A percentile compares a stretch with the other conserved stretches of the same genome.
Conservation (phyloP, 805 yeast species). For the Cyberlindnera subsufficiens region DNA sequence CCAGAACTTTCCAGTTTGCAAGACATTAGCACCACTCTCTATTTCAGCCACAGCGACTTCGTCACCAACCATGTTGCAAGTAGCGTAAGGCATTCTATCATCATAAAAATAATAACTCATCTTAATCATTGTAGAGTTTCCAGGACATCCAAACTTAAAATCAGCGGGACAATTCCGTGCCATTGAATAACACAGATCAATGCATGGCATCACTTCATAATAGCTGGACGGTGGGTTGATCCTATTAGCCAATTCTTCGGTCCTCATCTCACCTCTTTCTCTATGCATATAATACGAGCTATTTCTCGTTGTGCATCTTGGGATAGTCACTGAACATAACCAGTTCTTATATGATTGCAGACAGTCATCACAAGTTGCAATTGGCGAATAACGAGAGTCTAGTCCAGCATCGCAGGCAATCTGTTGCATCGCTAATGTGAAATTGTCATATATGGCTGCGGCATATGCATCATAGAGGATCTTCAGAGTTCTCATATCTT, state of each 20-base stretch:
- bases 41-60: background rate
- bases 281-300: slow-evolving; percentile 41
- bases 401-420: slow-evolving; percentile 65
- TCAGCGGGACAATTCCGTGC: slow-evolving; percentile 80
- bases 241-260: slow-evolving; percentile 45
- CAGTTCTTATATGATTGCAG: slow-evolving; percentile 67
- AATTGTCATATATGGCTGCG: slow-evolving; percentile 47
- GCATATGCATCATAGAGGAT: slow-evolving; percentile 63
- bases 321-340: slow-evolving; percentile 86
- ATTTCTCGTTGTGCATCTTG: slow-evolving; percentile 65
- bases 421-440: slow-evolving; percentile 70
- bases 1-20: no score
- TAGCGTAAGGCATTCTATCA: slow-evolving; percentile 17
- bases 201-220: slow-evolving; percentile 83
- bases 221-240: slow-evolving; percentile 53
- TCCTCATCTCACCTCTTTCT: slow-evolving; percentile 49
- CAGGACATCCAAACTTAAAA: slow-evolving; percentile 74
- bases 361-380: slow-evolving; percentile 72
- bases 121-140: slow-evolving; percentile 14
- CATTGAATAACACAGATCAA: slow-evolving; percentile 70
- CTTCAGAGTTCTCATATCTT: slow-evolving; percentile 30
- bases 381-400: slow-evolving; percentile 68
- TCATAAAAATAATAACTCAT: slow-evolving; percentile 26
- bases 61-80: slow-evolving; percentile 38
- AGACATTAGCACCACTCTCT: no score